Base-by-base conservation (phyloP, 2,329 filamentous ascomycete species). In the Penicillium vulpinum region DNA sequence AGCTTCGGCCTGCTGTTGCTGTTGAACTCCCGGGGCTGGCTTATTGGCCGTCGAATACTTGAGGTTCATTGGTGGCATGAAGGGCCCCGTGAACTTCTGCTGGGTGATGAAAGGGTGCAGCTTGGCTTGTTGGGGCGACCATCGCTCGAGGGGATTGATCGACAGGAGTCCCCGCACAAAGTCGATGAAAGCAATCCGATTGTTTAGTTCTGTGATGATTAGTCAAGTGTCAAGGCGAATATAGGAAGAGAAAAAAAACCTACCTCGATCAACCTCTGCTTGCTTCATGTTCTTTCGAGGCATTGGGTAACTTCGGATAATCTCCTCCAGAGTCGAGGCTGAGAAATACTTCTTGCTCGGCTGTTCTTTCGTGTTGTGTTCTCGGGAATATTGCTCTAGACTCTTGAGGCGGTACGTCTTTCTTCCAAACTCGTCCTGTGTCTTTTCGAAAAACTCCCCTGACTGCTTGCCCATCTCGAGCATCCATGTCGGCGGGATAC, bases 291-390 rank as follows among this genome's bases (percentile, higher is more conserved):
- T 97, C 80, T 99, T 99, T 69, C 94, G 85, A 46, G 94, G 94
- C 93, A 99, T 97, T 6, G 94, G 90, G 72, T 99, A 99, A 54
- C 90, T 92, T 73, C 95, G 91, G 78, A 99, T 97, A 62, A 99
- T 99, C 64, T 99, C 94, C 4, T 93, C 93, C 51, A 99, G 79
- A 1, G 92, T 96, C 39, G 87, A 97, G 35, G 92, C 92, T 67
- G 93, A 90, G 78, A 99, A 99, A 75, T 99, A 99, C 77, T 97
- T 97, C 81, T 99, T 99, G 85, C 94, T 99, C 22, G 94, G 94
- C 74, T 97, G 94, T 75, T 99, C 94, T 74, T 99, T 99, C 35
- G 92, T 94, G 57, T 90, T 90, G 72, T 96, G 94, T 73, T 99
- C 94, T 55, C 93, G 83, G 16, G 94, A 93, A 74, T 97, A 99